phyloP scores from a whole-genome alignment of 371 early-diverging fungal genomes.

The Rozella allomycis region DNA sequence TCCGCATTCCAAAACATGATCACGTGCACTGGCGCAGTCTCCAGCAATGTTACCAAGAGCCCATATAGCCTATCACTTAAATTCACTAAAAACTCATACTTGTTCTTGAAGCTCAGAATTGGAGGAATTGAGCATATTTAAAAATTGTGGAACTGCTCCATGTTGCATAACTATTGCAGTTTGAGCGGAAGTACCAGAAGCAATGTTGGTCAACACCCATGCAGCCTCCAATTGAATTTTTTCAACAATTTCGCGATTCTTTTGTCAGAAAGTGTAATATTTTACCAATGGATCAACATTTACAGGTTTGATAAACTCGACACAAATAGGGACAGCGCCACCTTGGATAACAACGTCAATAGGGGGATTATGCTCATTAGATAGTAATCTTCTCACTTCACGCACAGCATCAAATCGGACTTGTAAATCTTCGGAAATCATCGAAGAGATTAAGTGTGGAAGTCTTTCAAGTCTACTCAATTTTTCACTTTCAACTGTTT shows the following conservation, averaged over 20 bases:
- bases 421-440: conserved; percentile 49
- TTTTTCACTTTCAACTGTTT: conserved; percentile 3
- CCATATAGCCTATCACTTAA: conserved; percentile 70
- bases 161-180: conserved; percentile 83
- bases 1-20: conserved; percentile 66
- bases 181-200: conserved; percentile 91
- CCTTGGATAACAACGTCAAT: conserved; percentile 88
- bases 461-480: conserved; percentile 33
- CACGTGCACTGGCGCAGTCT: conserved; percentile 84
- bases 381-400: conserved; percentile 85
- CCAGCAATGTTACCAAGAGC: conserved; percentile 99
- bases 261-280: background rate
- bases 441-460: conserved; percentile 44
- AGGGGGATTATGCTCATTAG: conserved; percentile 93
- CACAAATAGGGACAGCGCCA: conserved; percentile 87
- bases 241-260: background rate
- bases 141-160: conserved; percentile 82
- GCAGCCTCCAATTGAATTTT: conserved; percentile 85
- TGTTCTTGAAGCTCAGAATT: conserved; percentile 91
- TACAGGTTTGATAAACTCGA: conserved; percentile 76
- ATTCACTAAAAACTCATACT: conserved; percentile 12
- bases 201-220: conserved; percentile 99
- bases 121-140: conserved; percentile 63
- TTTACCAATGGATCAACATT: conserved; percentile 2
- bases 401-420: conserved; percentile 66